Conservation (phyloP, 768 basidiomycete species). For the Epithele typhae region DNA sequence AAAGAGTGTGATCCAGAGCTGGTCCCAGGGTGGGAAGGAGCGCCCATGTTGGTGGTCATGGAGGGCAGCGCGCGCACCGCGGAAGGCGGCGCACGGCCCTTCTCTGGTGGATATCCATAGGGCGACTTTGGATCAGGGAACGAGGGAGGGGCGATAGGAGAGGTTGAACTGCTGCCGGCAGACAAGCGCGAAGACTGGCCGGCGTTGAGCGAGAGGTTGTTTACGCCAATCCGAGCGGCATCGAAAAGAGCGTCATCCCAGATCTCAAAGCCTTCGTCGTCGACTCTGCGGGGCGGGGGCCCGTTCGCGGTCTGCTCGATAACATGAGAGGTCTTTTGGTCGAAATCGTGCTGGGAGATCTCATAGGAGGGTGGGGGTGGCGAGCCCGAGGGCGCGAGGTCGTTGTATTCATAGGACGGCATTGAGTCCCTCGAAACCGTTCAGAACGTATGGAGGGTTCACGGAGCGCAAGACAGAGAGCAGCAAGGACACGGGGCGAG, state of each 20-base stretch:
- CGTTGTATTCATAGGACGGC: too few species aligned
- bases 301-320: constrained; percentile 35
- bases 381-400: constrained; percentile 13
- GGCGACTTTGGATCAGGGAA: neutral
- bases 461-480: too few species aligned
- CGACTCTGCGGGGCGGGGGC: constrained; percentile 19
- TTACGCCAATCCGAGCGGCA: constrained; percentile 25
- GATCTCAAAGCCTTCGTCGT: constrained; percentile 39
- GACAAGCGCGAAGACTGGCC: neutral
- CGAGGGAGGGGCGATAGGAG: neutral
- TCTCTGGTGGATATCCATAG: neutral
- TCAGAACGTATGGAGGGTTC: too few species aligned
- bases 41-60: neutral
- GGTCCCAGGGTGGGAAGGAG: neutral
- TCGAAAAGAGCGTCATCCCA: constrained; percentile 43
- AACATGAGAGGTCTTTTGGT: constrained; percentile 46
- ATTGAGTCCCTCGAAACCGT: too few species aligned
- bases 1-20: too few species aligned
- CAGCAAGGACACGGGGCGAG: too few species aligned
- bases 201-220: neutral
- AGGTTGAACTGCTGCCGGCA: neutral
- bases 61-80: neutral
- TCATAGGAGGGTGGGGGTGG: constrained; percentile 41
- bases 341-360: constrained; percentile 36
- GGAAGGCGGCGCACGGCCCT: neutral